Percentiles rank a stretch among this genome's conserved stretches.
Conservation (phyloP, 805 yeast species). For the Ogataea neopini region DNA sequence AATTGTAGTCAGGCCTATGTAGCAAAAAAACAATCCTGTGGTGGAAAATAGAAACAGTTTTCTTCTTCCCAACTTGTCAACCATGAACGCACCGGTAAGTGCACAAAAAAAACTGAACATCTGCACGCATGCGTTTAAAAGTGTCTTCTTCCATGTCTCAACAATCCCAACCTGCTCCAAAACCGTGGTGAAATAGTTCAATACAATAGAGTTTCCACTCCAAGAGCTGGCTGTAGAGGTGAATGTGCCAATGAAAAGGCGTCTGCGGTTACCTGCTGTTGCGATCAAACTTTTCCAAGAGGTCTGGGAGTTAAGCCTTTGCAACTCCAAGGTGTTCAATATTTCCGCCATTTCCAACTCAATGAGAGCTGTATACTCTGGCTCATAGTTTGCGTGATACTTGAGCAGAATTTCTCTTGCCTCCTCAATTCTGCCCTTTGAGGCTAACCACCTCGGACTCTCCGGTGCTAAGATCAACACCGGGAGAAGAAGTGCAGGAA, state of each 20-base stretch:
- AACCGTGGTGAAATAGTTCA: constrained; percentile 47
- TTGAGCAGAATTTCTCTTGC: constrained; percentile 36
- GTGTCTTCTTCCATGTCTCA: constrained; percentile 43
- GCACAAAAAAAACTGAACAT: constrained; percentile 44
- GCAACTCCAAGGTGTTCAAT: constrained; percentile 34
- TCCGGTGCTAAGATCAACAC: constrained; percentile 38
- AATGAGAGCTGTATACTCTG: constrained; percentile 33
- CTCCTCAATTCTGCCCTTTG: constrained; percentile 34
- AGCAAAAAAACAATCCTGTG: constrained; percentile 39
- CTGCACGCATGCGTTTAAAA: constrained; percentile 53
- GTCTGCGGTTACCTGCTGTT: constrained; percentile 42
- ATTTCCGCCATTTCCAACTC: constrained; percentile 38
- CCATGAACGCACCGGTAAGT: constrained; percentile 32
- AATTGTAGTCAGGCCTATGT: constrained; percentile 44
- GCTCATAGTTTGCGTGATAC: constrained; percentile 39
- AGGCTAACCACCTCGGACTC: constrained; percentile 38
- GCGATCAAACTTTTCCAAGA: constrained; percentile 36
- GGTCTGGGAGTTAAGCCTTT: constrained; percentile 32
- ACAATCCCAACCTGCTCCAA: constrained; percentile 55
- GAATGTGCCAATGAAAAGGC: constrained; percentile 35
- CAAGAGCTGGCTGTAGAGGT: constrained; percentile 35
- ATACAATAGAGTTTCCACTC: constrained; percentile 47
- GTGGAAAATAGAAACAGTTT: constrained; percentile 38
- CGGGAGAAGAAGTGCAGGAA: constrained; percentile 37
- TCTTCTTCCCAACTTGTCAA: constrained; percentile 39